A percentile compares a stretch with the other conserved stretches of the same genome.
Conservation (phyloP, 768 basidiomycete species). For the Clitopilus hobsonii region DNA sequence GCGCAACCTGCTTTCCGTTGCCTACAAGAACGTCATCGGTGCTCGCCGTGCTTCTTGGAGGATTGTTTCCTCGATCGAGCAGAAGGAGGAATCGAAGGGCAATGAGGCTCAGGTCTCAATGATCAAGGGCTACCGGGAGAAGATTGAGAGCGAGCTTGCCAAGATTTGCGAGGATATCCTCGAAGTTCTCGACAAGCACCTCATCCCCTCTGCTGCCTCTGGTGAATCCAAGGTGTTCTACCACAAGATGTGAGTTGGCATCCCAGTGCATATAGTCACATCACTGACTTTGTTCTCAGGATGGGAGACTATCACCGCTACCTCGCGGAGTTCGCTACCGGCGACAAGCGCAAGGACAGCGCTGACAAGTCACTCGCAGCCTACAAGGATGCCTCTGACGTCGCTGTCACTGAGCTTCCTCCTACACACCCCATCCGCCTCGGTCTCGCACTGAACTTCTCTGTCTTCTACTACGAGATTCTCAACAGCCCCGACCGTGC, state of each 20-base stretch:
- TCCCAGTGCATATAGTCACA: not conserved
- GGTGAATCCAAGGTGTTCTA: conserved; percentile 99
- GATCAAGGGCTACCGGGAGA: conserved; percentile 98
- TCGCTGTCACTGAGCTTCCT: conserved; percentile 92
- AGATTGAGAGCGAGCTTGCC: conserved; percentile 94
- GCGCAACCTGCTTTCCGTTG: conserved; percentile 95
- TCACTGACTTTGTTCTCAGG: conserved; percentile 44
- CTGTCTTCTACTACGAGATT: conserved; percentile 99
- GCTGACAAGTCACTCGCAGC: conserved; percentile 97
- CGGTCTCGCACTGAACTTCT: conserved; percentile 98
- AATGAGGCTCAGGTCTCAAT: conserved; percentile 93
- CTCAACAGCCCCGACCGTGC: conserved; percentile 98
- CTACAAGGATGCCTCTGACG: conserved; percentile 97
- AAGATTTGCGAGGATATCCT: conserved; percentile 99
- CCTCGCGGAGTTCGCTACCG: conserved; percentile 97
- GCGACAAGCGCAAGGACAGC: conserved; percentile 94
- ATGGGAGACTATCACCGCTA: conserved; percentile 99
- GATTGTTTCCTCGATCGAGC: conserved; percentile 97
- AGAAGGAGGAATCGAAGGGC: conserved; percentile 98
- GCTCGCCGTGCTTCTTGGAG: conserved; percentile 97
- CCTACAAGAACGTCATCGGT: conserved; percentile 99
- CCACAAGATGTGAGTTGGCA: conserved; percentile 85
- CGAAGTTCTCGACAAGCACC: conserved; percentile 94
- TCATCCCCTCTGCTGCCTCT: conserved; percentile 93
- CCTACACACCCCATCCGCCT: conserved; percentile 98